Evolutionary conservation across 805 yeast genomes (phyloP).

Genomic region (Ogataea sp.): DNA sequence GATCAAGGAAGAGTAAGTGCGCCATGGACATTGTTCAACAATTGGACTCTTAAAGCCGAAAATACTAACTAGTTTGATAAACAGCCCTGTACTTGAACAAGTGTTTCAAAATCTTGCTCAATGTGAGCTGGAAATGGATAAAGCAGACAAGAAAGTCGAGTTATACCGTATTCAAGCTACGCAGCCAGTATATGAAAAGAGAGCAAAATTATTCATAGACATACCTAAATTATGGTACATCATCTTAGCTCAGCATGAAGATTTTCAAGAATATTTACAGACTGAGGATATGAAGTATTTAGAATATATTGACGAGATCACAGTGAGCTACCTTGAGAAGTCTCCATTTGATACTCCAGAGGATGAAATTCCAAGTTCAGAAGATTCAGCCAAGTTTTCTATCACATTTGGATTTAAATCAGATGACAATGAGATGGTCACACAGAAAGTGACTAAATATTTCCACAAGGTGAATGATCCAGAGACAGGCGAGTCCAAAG

Average conservation of each 20-base stretch:
- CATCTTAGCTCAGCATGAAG: slow-evolving; percentile 76
- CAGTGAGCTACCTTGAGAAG: slow-evolving; percentile 42
- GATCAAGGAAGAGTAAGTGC: slow-evolving; percentile 4
- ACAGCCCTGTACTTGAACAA: slow-evolving; percentile 20
- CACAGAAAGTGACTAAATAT: slow-evolving; percentile 51
- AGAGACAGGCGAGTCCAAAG: slow-evolving; percentile 46
- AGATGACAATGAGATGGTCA: slow-evolving; percentile 38
- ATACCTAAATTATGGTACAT: slow-evolving; percentile 84
- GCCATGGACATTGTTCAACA: not conserved
- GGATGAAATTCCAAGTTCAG: slow-evolving; percentile 5
- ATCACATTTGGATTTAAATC: slow-evolving; percentile 52
- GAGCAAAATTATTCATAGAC: slow-evolving; percentile 42
- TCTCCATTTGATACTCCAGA: slow-evolving; percentile 12
- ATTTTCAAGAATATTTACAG: slow-evolving; percentile 71
- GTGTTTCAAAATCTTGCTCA: slow-evolving; percentile 43
- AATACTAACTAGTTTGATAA: not conserved
- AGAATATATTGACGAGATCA: slow-evolving; percentile 57
- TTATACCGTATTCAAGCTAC: slow-evolving; percentile 43
- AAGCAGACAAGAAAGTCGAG: slow-evolving; percentile 55
- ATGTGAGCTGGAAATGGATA: slow-evolving; percentile 50
- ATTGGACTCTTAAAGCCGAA: not conserved
- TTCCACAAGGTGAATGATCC: slow-evolving; percentile 39
- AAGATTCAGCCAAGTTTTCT: slow-evolving; percentile 42
- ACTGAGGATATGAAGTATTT: slow-evolving; percentile 71
- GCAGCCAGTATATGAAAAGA: slow-evolving; percentile 45